Evolutionary conservation across 2,329 filamentous ascomycete genomes (phyloP).

Genomic region (Grosmannia serpens): DNA sequence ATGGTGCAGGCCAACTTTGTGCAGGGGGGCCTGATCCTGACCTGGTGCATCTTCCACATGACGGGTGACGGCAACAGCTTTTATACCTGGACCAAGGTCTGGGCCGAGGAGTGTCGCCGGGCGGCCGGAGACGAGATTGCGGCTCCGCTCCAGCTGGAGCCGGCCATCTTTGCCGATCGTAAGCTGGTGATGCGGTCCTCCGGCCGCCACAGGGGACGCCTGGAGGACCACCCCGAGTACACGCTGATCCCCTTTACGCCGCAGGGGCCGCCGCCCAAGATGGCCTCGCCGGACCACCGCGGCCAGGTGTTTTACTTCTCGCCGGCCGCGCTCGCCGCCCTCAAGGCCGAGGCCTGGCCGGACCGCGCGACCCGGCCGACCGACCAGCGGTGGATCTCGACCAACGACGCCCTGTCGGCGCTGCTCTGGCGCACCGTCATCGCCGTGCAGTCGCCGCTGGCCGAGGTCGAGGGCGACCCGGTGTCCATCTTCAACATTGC

Average conservation of each 20-base stretch:
- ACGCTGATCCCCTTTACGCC: constrained; percentile 1
- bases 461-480: neutral
- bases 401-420: neutral
- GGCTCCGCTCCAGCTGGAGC: constrained; percentile 33
- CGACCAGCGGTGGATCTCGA: neutral
- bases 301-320: constrained; percentile 1
- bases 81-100: neutral
- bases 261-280: neutral
- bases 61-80: constrained; percentile 3
- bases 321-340: neutral
- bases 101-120: constrained; percentile 1
- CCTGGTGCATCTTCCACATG: constrained; percentile 3
- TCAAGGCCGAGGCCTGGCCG: neutral
- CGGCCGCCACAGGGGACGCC: neutral
- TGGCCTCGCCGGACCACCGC: neutral
- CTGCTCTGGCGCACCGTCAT: neutral
- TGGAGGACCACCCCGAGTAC: neutral
- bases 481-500: neutral
- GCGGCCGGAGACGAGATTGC: neutral
- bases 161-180: neutral
- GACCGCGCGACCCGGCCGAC: neutral
- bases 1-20: constrained; percentile 4
- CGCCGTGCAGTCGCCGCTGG: neutral
- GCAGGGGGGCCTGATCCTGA: neutral
- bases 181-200: neutral